Percentiles rank a stretch among this genome's conserved stretches.
Evolutionary conservation across 805 yeast species (phyloP).

Genomic region (Sungouiozyma intestinalis): DNA sequence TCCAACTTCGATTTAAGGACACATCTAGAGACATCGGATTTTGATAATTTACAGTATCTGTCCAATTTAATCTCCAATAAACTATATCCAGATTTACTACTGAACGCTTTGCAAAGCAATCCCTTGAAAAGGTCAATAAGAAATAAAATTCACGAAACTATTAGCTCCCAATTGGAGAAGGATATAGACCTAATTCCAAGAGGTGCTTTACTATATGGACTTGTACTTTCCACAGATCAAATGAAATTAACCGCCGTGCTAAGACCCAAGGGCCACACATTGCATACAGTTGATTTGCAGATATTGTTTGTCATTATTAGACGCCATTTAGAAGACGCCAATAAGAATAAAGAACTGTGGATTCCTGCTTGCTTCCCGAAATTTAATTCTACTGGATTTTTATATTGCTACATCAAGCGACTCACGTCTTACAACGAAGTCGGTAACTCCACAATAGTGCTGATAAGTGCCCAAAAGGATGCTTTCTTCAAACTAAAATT

Average conservation of each 20-base stretch:
- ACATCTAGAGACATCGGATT: conserved; percentile 64
- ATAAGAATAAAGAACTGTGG: conserved; percentile 69
- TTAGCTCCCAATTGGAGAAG: conserved; percentile 15
- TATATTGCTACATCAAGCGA: conserved; percentile 69
- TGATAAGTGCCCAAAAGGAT: conserved; percentile 53
- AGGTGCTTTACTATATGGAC: conserved; percentile 59
- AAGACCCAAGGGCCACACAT: conserved; percentile 66
- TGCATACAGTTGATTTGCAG: conserved; percentile 75
- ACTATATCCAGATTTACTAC: conserved; percentile 47
- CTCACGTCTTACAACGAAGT: conserved; percentile 24
- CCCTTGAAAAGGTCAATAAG: conserved; percentile 50
- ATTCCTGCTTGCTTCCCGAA: conserved; percentile 86
- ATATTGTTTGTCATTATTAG: conserved; percentile 62
- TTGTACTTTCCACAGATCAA: conserved; percentile 47
- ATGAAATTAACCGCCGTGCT: conserved; percentile 58
- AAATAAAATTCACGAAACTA: conserved; percentile 33
- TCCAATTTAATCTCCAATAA: conserved; percentile 40
- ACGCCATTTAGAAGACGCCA: conserved; percentile 28
- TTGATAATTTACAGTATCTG: conserved; percentile 56
- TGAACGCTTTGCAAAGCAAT: conserved; percentile 58
- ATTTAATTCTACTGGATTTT: conserved; percentile 79
- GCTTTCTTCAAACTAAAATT: conserved; percentile 67
- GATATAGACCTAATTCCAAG: conserved; percentile 28
- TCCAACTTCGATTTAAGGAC: conserved; percentile 76
- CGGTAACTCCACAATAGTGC: conserved; percentile 31